Base-by-base conservation (phyloP, 768 basidiomycete genomes). In the Tulasnella sp. region DNA sequence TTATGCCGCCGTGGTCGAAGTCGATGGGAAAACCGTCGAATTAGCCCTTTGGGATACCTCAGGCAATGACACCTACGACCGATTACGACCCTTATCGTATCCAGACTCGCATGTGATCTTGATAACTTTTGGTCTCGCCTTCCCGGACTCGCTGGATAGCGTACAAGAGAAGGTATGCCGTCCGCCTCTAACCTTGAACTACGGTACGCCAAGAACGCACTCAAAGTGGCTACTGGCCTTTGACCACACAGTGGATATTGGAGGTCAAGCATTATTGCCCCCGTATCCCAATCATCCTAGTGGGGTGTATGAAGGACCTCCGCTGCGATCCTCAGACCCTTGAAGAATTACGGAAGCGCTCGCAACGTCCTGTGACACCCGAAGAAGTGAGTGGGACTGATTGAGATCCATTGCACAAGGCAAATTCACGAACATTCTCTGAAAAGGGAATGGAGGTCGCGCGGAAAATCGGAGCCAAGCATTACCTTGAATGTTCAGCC, bases 61-160 rank as follows among this genome's bases (percentile, higher is more conserved):
- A 30, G 96, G 96, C 55, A 94, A 98, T 73, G 94, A 97, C 74
- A 94, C 98, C 72, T 98, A 98, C 73, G 96, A 98, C 73, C 89
- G 94, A 67, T 88, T 99, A 65, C 82, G 96, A 59, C 96, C 96
- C 62, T 82, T 99, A 70, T 90, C 87, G 67, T 99, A 99, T 75
- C 94, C 94, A 58, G 94, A 98, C 75, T 93, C 92, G n/a, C 93
- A 99, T 71, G 93, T 99, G 72, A 98, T 99, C 76, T 82, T 98
- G 66, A 96, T 99, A 74, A 97, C 93, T 72, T 99, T 96, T 72
- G 92, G 94, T 44, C 84, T 98, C 65, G 96, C 98, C 78, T 92
- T 88, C 53, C 93, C 93, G 31, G 93, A 97, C 72, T 97, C 93
- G 49, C 78, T 99, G 64, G 96, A 96, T 75, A 99, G 98, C 82